Percentiles rank a stretch among this genome's conserved stretches.
Conservation (phyloP, 768 basidiomycete species). For the Calocybe cyanea region DNA sequence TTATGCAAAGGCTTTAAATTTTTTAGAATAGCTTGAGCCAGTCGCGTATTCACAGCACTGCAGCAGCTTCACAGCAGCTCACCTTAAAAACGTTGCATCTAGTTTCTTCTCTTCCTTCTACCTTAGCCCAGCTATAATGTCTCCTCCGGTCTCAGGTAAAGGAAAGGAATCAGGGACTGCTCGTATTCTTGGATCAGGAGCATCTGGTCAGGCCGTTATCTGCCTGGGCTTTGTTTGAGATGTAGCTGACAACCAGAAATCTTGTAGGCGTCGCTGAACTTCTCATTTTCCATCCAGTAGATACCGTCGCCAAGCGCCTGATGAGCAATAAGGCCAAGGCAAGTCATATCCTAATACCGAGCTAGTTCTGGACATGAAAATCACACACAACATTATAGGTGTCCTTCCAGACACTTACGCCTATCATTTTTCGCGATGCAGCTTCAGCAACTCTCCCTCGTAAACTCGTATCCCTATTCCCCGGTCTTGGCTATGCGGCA, state of each 20-base stretch:
- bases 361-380: background rate
- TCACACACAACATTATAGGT: constrained; percentile 39
- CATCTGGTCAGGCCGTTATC: constrained; percentile 65
- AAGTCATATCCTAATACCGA: constrained; percentile 5
- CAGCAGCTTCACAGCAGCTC: constrained; percentile 13
- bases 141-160: constrained; percentile 45
- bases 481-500: constrained; percentile 95
- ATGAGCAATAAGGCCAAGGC: constrained; percentile 97
- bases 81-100: constrained; percentile 3
- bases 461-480: constrained; percentile 91
- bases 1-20: constrained; percentile 12
- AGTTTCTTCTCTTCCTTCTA: constrained; percentile 6
- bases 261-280: constrained; percentile 86
- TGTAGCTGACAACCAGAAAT: constrained; percentile 1
- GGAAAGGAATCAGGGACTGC: constrained; percentile 87
- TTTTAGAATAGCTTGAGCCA: constrained; percentile 9
- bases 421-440: constrained; percentile 85
- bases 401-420: constrained; percentile 55
- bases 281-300: constrained; percentile 91
- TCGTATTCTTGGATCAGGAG: constrained; percentile 85
- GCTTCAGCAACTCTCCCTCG: constrained; percentile 61
- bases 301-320: constrained; percentile 96
- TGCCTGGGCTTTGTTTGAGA: background rate
- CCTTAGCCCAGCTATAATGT: constrained; percentile 25
- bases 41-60: too few species aligned